phyloP scores from a whole-genome alignment of 1,284 basidiomycete species.

The Chondrostereum purpureum region DNA sequence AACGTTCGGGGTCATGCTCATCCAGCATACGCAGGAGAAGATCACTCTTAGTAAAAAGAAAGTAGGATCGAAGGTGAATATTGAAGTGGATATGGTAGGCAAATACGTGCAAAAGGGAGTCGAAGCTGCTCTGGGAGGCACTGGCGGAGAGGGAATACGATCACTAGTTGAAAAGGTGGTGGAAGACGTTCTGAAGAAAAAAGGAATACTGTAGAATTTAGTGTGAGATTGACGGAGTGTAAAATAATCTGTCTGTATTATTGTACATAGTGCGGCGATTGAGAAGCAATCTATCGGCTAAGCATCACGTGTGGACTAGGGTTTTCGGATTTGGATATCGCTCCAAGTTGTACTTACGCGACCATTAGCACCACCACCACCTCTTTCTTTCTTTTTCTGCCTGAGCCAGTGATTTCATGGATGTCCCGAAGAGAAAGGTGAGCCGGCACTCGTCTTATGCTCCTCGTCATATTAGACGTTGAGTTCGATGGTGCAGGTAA shows the following conservation, averaged over 20 bases:
- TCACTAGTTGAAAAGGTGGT: constrained; percentile 68
- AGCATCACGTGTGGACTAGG: too few relatives aligned
- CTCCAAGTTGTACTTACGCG: constrained; percentile 1
- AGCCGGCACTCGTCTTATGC: constrained; percentile 9
- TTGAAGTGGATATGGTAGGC: constrained; percentile 92
- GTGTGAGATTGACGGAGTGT: too few relatives aligned
- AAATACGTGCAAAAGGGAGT: constrained; percentile 86
- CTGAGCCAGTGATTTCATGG: constrained; percentile 5
- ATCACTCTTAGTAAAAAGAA: constrained; percentile 78
- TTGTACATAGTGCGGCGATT: too few relatives aligned
- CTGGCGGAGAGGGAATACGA: constrained; percentile 48
- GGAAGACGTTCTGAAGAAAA: constrained; percentile 55
- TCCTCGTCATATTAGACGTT: constrained; percentile 5
- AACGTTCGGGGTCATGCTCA: constrained; percentile 92
- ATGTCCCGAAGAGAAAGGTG: constrained; percentile 34
- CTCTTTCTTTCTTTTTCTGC: too few relatives aligned
- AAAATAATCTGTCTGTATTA: neutral
- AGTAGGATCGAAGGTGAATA: constrained; percentile 81
- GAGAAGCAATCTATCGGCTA: too few relatives aligned
- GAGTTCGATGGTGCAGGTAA: constrained; percentile 27
- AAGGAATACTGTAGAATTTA: constrained; percentile 26
- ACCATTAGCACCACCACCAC: neutral
- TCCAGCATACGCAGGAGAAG: constrained; percentile 88
- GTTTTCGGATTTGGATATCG: too few relatives aligned
- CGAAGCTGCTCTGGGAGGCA: constrained; percentile 59